Percentiles rank a stretch among this genome's conserved stretches.
Evolutionary conservation across 768 basidiomycete species (phyloP).

Genomic region (Piloderma croceum): DNA sequence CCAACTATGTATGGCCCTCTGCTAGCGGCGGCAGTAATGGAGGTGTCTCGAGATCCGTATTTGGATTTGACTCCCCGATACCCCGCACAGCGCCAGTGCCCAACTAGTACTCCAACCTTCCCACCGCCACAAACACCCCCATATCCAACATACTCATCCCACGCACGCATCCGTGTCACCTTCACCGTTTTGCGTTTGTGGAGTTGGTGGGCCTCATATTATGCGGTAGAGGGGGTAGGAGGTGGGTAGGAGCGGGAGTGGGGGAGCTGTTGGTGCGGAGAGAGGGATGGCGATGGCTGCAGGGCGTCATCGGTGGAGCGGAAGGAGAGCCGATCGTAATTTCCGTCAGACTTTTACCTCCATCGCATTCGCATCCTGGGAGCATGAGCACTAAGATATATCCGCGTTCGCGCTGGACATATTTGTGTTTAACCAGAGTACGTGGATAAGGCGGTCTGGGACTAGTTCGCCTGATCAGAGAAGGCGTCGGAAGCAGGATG

Average conservation of each 20-base stretch:
- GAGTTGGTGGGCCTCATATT: constrained; percentile 49
- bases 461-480: constrained; percentile 59
- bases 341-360: constrained; percentile 51
- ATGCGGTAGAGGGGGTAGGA: constrained; percentile 64
- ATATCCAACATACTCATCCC: constrained; percentile 60
- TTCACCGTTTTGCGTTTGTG: constrained; percentile 51
- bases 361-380: constrained; percentile 21
- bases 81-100: too few species aligned
- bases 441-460: constrained; percentile 73
- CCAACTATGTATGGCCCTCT: constrained; percentile 52
- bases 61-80: background rate
- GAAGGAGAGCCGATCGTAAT: constrained; percentile 61
- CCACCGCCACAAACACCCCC: constrained; percentile 63
- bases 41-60: background rate
- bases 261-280: constrained; percentile 37
- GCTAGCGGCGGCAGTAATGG: background rate
- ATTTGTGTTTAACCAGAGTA: constrained; percentile 80
- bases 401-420: constrained; percentile 79
- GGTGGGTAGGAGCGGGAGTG: constrained; percentile 22
- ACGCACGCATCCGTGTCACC: constrained; percentile 41
- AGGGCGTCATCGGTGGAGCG: constrained; percentile 12
- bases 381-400: too few species aligned
- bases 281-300: constrained; percentile 14
- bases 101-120: constrained; percentile 17
- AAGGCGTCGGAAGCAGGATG: constrained; percentile 37